Percentiles rank a stretch among this genome's conserved stretches.
These are phyloP conservation scores for Ceratocystis papillata DNA, from an alignment of 2,329 filamentous ascomycete species.

Conservation along the genomic window DNA sequence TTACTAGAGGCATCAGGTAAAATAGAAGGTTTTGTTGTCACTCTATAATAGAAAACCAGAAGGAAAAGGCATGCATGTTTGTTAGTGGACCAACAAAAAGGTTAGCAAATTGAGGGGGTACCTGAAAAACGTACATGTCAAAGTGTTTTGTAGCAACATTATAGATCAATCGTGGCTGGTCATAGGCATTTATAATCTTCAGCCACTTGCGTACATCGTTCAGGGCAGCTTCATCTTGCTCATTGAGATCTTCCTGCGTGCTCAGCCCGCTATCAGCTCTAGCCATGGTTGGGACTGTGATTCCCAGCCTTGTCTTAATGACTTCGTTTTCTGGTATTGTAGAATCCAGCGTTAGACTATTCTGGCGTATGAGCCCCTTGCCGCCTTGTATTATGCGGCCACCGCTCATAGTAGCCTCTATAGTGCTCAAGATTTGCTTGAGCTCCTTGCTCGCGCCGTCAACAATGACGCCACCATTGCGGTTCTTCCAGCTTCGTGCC, in stretches of 20 bases:
- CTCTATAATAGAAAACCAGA: slow-evolving; percentile 33
- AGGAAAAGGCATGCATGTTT: slow-evolving; percentile 20
- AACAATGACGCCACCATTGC: slow-evolving; percentile 80
- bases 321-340: slow-evolving; percentile 40
- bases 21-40: slow-evolving; percentile 54
- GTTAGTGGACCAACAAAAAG: neutral
- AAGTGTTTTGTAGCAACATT: slow-evolving; percentile 82
- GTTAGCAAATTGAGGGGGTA: neutral
- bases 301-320: slow-evolving; percentile 45
- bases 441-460: slow-evolving; percentile 68
- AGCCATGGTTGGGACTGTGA: slow-evolving; percentile 19
- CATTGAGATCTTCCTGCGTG: slow-evolving; percentile 44
- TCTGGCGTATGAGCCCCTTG: slow-evolving; percentile 50
- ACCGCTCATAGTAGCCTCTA: slow-evolving; percentile 85
- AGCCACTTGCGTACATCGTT: slow-evolving; percentile 72
- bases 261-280: slow-evolving; percentile 54
- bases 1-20: slow-evolving; percentile 72
- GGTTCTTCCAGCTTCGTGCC: slow-evolving; percentile 81
- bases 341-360: slow-evolving; percentile 50
- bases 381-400: slow-evolving; percentile 52
- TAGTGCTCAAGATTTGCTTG: slow-evolving; percentile 67
- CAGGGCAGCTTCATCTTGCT: slow-evolving; percentile 45
- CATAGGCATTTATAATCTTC: slow-evolving; percentile 70
- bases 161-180: slow-evolving; percentile 70
- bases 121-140: slow-evolving; percentile 48